These are phyloP conservation scores for Aurantiochytrium sp. DNA, from an alignment of 108 stramenopile genomes.

Conservation along the genomic window DNA sequence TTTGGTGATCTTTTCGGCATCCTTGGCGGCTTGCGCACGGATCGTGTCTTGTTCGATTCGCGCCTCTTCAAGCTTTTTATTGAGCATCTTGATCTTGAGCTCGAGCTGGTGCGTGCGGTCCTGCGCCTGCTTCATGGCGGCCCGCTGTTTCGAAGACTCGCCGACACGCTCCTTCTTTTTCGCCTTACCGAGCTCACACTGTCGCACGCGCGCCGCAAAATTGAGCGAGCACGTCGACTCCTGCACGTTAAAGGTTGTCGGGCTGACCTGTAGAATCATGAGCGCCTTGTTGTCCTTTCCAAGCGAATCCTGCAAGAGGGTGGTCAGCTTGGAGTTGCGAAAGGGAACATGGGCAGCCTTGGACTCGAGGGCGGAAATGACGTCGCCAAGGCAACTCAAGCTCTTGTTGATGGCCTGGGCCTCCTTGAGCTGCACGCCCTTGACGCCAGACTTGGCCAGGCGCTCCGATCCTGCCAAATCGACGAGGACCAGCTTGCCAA, in stretches of 20 bases:
- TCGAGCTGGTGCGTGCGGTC: slow-evolving; percentile 3
- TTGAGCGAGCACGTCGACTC: slow-evolving; percentile 43
- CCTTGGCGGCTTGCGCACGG: neutral
- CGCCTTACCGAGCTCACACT: slow-evolving; percentile 24
- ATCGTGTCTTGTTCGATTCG: neutral
- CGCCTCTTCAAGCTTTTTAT: neutral
- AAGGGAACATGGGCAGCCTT: slow-evolving; percentile 57
- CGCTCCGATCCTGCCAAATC: slow-evolving; percentile 75
- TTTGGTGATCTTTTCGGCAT: neutral
- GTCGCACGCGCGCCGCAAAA: slow-evolving; percentile 25
- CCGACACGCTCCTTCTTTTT: slow-evolving; percentile 6
- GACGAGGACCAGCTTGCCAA: slow-evolving; percentile 64
- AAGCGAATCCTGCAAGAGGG: slow-evolving; percentile 60
- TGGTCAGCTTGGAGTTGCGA: slow-evolving; percentile 64
- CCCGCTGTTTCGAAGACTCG: neutral
- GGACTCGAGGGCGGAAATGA: slow-evolving; percentile 57
- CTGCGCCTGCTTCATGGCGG: neutral
- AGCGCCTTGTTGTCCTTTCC: slow-evolving; percentile 66
- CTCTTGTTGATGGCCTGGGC: slow-evolving; percentile 65
- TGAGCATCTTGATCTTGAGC: neutral
- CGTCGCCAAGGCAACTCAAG: slow-evolving; percentile 61
- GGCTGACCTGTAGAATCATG: slow-evolving; percentile 66
- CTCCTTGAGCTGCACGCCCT: slow-evolving; percentile 54
- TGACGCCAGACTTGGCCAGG: slow-evolving; percentile 56
- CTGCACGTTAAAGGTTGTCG: slow-evolving; percentile 58